Evolutionary conservation across 129 eudicot genomes (phyloP).

Genomic region (Chrysanthemum makinoi): DNA sequence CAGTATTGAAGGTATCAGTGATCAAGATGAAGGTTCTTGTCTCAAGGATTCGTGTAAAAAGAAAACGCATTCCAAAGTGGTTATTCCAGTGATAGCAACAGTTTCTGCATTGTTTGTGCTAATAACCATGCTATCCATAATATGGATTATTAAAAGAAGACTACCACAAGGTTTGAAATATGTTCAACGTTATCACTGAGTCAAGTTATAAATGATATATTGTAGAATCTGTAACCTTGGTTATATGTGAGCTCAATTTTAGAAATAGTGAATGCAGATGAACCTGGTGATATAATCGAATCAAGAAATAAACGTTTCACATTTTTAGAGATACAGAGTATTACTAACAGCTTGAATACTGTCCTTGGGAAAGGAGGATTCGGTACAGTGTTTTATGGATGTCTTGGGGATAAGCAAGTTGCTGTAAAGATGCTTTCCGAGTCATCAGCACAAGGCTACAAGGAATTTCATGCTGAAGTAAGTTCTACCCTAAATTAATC

Average conservation of each 20-base stretch:
- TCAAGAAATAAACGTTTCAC: neutral
- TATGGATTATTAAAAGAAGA: neutral
- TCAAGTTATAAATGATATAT: no score
- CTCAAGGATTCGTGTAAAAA: neutral
- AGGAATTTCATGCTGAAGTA: neutral
- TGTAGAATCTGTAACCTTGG: no score
- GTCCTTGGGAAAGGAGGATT: neutral
- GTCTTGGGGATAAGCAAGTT: neutral
- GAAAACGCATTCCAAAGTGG: neutral
- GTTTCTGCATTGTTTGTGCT: neutral
- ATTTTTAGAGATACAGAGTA: neutral
- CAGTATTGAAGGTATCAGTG: neutral
- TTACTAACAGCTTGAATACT: neutral
- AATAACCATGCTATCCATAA: neutral
- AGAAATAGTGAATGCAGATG: neutral
- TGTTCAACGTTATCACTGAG: no score
- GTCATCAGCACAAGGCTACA: neutral
- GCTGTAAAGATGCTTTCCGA: neutral
- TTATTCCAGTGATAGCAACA: neutral
- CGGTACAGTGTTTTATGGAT: neutral
- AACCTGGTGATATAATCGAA: neutral
- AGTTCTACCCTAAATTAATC: no score
- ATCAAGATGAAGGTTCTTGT: neutral
- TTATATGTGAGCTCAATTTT: no score
- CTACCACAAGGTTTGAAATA: neutral